A percentile compares a stretch with the other conserved stretches of the same genome.
These are phyloP conservation scores for Coniosporium tulheliwenetii DNA, from an alignment of 2,329 filamentous ascomycete species.

Conservation along the genomic window DNA sequence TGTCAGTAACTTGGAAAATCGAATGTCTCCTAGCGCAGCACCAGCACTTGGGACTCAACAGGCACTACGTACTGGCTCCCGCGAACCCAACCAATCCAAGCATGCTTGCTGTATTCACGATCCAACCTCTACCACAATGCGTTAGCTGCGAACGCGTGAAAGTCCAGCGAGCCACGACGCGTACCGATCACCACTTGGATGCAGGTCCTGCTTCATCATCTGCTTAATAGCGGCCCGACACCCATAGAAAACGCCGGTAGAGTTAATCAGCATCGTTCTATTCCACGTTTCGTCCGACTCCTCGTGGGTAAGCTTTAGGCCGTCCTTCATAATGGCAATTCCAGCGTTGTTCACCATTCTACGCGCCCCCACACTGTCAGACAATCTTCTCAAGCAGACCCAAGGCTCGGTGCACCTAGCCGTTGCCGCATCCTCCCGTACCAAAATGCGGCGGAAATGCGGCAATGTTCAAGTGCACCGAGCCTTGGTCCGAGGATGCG, in stretches of 20 bases:
- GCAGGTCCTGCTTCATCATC: constrained; percentile 23
- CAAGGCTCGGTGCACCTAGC: neutral
- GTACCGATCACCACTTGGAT: constrained; percentile 16
- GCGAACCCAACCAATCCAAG: constrained; percentile 21
- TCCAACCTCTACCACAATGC: constrained; percentile 23
- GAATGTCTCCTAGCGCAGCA: constrained; percentile 28
- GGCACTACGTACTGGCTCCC: constrained; percentile 11
- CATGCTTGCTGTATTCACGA: constrained; percentile 33
- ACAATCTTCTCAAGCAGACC: no score
- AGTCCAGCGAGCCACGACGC: no score
- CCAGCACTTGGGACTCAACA: neutral
- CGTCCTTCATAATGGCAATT: neutral
- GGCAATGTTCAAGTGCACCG: neutral
- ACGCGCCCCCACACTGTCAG: neutral
- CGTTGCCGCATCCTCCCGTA: neutral
- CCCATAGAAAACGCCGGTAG: constrained; percentile 24
- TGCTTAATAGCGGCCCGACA: constrained; percentile 23
- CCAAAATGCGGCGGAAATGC: neutral
- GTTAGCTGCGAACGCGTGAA: no score
- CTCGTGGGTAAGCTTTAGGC: constrained; percentile 4
- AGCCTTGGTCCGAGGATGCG: no score
- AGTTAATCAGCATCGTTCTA: constrained; percentile 15
- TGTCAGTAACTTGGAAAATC: constrained; percentile 4
- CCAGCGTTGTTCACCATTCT: constrained; percentile 31
- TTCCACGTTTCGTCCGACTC: constrained; percentile 10